Evolutionary conservation across 768 basidiomycete species (phyloP).

Genomic region (Trichaptum fuscoviolaceum): DNA sequence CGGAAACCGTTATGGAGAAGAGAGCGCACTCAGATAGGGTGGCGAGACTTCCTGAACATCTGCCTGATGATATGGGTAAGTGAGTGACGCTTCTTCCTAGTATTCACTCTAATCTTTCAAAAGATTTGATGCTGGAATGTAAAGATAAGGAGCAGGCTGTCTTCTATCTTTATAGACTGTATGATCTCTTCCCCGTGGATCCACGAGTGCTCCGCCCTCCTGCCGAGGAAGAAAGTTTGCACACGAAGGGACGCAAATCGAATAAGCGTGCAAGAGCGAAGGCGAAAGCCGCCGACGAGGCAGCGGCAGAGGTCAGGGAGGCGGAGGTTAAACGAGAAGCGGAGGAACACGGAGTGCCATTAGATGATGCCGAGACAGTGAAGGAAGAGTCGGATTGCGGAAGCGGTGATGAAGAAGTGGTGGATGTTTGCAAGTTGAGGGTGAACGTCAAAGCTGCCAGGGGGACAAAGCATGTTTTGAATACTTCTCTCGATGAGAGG

Average conservation of each 20-base stretch:
- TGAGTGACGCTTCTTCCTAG: background rate
- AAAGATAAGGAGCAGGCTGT: slow-evolving; percentile 95
- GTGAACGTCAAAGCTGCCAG: background rate
- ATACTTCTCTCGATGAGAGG: no score
- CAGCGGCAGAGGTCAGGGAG: slow-evolving; percentile 37
- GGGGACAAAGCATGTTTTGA: no score
- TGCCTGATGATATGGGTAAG: slow-evolving; percentile 66
- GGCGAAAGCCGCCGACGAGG: slow-evolving; percentile 36
- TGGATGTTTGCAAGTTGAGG: background rate
- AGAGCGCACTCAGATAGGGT: slow-evolving; percentile 87
- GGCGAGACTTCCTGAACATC: slow-evolving; percentile 52
- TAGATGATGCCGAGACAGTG: background rate
- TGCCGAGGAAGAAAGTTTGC: slow-evolving; percentile 31
- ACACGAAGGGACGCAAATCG: slow-evolving; percentile 41
- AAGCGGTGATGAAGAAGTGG: background rate
- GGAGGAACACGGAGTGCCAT: background rate
- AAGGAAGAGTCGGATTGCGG: background rate
- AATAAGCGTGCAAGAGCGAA: slow-evolving; percentile 21
- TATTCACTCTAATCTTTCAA: slow-evolving; percentile 2
- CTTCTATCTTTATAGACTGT: slow-evolving; percentile 75
- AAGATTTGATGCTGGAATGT: background rate
- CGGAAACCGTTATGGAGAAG: slow-evolving; percentile 75
- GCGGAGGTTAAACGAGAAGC: slow-evolving; percentile 23
- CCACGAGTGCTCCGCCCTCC: slow-evolving; percentile 38
- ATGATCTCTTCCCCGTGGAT: slow-evolving; percentile 64